phyloP scores from a whole-genome alignment of 2,329 filamentous ascomycete species.

The Fusarium sp. region DNA sequence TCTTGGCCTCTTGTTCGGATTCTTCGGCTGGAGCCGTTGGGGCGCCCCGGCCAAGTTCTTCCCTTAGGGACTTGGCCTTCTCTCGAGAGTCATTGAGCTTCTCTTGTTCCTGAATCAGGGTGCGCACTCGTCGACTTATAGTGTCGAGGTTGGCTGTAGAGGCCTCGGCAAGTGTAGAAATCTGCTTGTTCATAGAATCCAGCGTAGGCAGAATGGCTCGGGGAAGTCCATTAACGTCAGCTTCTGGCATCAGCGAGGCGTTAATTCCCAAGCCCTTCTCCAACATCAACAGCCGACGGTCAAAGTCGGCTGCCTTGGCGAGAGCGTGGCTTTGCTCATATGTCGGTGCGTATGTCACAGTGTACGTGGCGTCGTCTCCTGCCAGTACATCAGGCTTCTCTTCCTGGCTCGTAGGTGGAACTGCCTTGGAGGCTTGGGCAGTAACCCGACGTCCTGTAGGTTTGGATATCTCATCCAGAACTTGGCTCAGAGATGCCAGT shows the following conservation, averaged over 20 bases:
- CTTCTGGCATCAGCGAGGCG: slow-evolving; percentile 73
- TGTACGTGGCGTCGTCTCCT: slow-evolving; percentile 65
- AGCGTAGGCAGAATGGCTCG: slow-evolving; percentile 85
- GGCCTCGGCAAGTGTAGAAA: slow-evolving; percentile 79
- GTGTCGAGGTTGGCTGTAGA: slow-evolving; percentile 79
- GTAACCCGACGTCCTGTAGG: slow-evolving; percentile 37
- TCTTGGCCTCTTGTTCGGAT: slow-evolving; percentile 82
- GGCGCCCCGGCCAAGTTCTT: slow-evolving; percentile 64
- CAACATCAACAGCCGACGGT: slow-evolving; percentile 80
- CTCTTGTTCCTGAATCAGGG: slow-evolving; percentile 79
- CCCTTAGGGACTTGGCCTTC: slow-evolving; percentile 71
- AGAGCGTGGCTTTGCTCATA: slow-evolving; percentile 79
- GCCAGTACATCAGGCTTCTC: slow-evolving; percentile 34
- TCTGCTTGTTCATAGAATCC: slow-evolving; percentile 82
- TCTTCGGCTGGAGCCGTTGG: slow-evolving; percentile 59
- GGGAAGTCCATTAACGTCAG: slow-evolving; percentile 66
- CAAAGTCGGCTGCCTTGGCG: slow-evolving; percentile 87
- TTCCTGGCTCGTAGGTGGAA: slow-evolving; percentile 17
- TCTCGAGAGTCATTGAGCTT: slow-evolving; percentile 74
- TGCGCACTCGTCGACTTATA: slow-evolving; percentile 75
- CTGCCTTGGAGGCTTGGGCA: slow-evolving; percentile 20
- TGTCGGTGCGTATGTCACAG: slow-evolving; percentile 71
- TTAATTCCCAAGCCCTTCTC: slow-evolving; percentile 86
- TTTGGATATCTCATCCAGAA: slow-evolving; percentile 73
- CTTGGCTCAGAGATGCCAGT: slow-evolving; percentile 76